Conservation (phyloP, 331 rosid species). For the Quercus lobata region DNA sequence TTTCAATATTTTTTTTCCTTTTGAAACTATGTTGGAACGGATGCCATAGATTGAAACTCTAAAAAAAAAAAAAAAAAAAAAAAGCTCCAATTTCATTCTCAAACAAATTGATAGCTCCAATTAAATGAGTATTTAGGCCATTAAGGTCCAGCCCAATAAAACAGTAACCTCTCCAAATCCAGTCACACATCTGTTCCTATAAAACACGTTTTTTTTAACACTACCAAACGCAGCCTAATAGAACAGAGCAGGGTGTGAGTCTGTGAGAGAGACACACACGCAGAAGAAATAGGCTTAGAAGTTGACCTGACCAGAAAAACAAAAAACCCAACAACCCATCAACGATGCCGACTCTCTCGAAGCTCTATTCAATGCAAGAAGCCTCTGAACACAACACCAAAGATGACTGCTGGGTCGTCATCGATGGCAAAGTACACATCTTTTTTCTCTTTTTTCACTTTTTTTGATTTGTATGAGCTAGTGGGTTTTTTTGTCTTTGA, state of each 20-base stretch:
- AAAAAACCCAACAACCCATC: not conserved
- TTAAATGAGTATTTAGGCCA: not conserved
- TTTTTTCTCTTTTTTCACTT: not conserved
- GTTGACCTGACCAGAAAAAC: not conserved
- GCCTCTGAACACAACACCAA: constrained; percentile 57
- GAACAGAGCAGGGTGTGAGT: not conserved
- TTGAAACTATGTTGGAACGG: too few relatives aligned
- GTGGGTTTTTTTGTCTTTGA: not conserved
- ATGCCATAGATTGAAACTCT: too few relatives aligned
- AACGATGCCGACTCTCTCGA: constrained; percentile 59
- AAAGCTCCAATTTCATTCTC: too few relatives aligned
- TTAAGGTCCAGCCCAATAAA: not conserved
- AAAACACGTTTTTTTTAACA: too few relatives aligned
- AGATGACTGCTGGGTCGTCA: constrained; percentile 81
- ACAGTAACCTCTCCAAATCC: not conserved
- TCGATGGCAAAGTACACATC: constrained; percentile 68
- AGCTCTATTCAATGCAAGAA: constrained; percentile 56
- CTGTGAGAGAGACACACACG: not conserved
- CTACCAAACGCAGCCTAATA: not conserved
- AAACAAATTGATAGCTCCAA: not conserved
- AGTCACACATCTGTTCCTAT: too few relatives aligned
- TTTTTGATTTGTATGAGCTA: not conserved
- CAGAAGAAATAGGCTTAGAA: not conserved
- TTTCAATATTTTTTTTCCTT: too few relatives aligned
- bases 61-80: too few relatives aligned